Base-by-base conservation (phyloP, 2,329 filamentous ascomycete genomes). In the Emmonsia crescens region DNA sequence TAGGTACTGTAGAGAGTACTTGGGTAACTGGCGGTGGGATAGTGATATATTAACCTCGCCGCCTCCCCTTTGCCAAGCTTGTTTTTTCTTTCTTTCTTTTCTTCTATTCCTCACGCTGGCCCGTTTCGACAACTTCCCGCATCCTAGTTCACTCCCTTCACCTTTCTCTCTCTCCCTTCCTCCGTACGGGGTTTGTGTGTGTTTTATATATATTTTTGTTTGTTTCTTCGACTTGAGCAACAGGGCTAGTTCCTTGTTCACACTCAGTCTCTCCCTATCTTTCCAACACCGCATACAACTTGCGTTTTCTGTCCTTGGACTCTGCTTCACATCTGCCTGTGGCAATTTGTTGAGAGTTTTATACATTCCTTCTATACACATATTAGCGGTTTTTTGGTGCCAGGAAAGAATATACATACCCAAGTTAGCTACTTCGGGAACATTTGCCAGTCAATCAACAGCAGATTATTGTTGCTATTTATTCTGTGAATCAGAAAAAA, bases 221-320 rank as follows among this genome's bases (percentile, higher is more conserved):
- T 51, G 59, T 61, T 62, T 64, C 66, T 71, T 74, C 67, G 69
- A 68, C 66, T 65, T 61, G 64, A 71, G 70, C 21, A 49, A 49
- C 46, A 49, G 51, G 73, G 72, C 73, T 66, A 73, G 73, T 69
- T 66, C 72, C 72, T 74, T 70, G 62, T 70, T 40, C 66, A 27
- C 33, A 16, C n/a, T 27, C 54, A 42, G 55, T 61, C 66, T 68
- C 69, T 70, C 66, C 61, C 64, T 72, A 64, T 65, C 65, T 66
- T 62, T 64, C 54, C 44, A 46, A 56, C 57, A 55, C 61, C 24
- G n/a, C 33, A 44, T 5, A 21, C 29, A 46, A 40, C n/a, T 44
- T n/a, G n/a, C n/a, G n/a, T n/a, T n/a, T n/a, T 44, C 24, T 9
- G 40, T 9, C 19, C 57, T 36, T 33, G 21, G 55, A 27, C 55